Conservation (phyloP, 148 eudicot genomes). For the Rhododendron ovatum region DNA sequence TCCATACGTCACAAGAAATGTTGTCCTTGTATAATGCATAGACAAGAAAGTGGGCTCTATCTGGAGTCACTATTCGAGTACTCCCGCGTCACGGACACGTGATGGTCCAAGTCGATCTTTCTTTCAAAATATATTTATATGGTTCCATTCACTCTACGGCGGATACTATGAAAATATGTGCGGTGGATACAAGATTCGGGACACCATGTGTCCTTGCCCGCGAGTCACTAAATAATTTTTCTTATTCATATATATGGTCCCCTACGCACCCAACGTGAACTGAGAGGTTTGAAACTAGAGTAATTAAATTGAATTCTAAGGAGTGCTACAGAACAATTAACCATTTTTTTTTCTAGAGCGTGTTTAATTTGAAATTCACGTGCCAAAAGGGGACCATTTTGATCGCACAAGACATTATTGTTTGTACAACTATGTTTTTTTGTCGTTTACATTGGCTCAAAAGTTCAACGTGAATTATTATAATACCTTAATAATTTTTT, state of each 20-base stretch:
- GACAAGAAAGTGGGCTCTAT: background rate
- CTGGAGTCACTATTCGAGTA: background rate
- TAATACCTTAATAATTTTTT: too few relatives aligned
- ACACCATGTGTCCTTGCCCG: background rate
- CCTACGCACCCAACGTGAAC: background rate
- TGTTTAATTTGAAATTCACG: background rate
- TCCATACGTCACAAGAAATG: background rate
- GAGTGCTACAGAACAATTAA: background rate
- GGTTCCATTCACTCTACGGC: background rate
- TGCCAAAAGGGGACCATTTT: background rate
- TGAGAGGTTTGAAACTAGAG: background rate
- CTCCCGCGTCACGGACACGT: background rate
- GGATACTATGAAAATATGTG: background rate
- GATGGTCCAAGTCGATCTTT: background rate
- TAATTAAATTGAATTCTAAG: background rate
- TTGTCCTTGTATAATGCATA: background rate
- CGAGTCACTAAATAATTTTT: background rate
- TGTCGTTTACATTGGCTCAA: background rate
- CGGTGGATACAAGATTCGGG: background rate
- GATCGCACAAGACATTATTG: background rate
- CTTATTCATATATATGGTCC: background rate
- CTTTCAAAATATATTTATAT: background rate
- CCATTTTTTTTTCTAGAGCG: background rate
- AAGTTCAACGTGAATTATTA: background rate
- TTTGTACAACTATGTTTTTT: background rate